Evolutionary conservation across 139 green algal species (phyloP), one percentile per base, ranked within the genome.

Genomic region (Asterochloris erici): DNA sequence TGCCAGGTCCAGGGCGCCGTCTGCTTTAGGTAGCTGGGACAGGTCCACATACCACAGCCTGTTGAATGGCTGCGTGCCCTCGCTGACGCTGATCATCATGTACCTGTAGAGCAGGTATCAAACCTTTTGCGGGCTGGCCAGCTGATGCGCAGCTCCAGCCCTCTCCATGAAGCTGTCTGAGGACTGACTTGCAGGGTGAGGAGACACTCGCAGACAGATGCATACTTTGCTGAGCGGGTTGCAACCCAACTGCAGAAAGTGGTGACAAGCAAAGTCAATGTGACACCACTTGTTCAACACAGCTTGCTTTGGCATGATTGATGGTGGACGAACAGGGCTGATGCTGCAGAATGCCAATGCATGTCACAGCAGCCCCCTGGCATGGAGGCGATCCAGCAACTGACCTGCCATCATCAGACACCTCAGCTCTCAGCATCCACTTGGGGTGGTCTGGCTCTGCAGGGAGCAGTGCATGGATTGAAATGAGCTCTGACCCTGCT

Each of bases 51-150:
- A 94, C 87, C 85, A 95, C 29, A 97, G 66, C 64, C 86, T 89
- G 88, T 98, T 98, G 82, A 86, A 82, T 9, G 95, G 95, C 84
- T 94, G 87, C 85, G 92, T 97, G 63, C 95, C 95, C 68, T 90
- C 84, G 54, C n/a, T 84, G 12, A 96, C 81, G 60, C 87, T 88
- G 75, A 98, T 76, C 16, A 97, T 47, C 62, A 98, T 83, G 82
- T 95, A 97, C 66, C 91, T 94, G 85, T 21, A 86, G 0, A 0
- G 66, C 14, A 69, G 26, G 26, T 26, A 0, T 17, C 19, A 2
- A 24, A 29, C 38, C 38, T 17, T 62, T 19, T 77, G 11, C 54
- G 24, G 27, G 62, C 17, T 27, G 28, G 24, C 27, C 14, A 27
- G 15, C 66, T 9, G 4, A 71, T 71, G 21, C 66, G 21, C 21